Percentiles rank a stretch among this genome's conserved stretches.
Conservation (phyloP, 73 alveolate genomes). For the Paramecium caudatum region DNA sequence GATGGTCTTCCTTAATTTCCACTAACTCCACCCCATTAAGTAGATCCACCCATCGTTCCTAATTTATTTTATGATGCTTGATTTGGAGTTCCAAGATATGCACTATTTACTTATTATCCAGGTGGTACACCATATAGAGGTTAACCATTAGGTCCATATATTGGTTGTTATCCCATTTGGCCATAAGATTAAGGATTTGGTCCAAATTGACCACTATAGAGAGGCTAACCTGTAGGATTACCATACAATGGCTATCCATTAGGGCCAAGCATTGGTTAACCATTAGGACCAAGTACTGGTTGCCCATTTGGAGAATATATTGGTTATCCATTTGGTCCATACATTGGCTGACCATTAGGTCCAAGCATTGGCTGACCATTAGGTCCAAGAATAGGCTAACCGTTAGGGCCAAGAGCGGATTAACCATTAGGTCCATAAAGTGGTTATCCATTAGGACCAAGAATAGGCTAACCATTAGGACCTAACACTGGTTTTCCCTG, state of each 20-base stretch:
- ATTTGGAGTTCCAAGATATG: slow-evolving; percentile 64
- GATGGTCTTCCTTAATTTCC: slow-evolving; percentile 29
- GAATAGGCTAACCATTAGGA: not conserved
- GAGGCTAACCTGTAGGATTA: not conserved
- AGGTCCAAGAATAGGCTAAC: slow-evolving; percentile 37
- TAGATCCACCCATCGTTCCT: not conserved
- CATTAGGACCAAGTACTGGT: no score
- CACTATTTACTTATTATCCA: slow-evolving; percentile 40
- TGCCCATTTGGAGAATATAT: no score
- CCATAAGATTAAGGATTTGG: not conserved
- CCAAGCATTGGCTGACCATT: not conserved
- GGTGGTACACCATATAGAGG: not conserved
- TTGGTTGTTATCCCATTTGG: not conserved
- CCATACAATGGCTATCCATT: not conserved
- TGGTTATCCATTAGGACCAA: slow-evolving; percentile 8
- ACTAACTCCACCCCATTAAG: slow-evolving; percentile 54
- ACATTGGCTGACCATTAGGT: slow-evolving; percentile 20
- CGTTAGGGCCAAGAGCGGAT: not conserved
- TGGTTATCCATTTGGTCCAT: slow-evolving; percentile 49
- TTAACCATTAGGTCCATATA: slow-evolving; percentile 36
- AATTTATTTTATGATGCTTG: not conserved
- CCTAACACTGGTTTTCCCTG: not conserved
- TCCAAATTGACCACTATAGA: not conserved
- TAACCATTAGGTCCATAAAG: not conserved
- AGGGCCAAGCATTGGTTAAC: not conserved